Percentiles rank a stretch among this genome's conserved stretches.
These are phyloP conservation scores for Cyclotella baltica DNA, from an alignment of 108 stramenopile species.

Conservation along the genomic window DNA sequence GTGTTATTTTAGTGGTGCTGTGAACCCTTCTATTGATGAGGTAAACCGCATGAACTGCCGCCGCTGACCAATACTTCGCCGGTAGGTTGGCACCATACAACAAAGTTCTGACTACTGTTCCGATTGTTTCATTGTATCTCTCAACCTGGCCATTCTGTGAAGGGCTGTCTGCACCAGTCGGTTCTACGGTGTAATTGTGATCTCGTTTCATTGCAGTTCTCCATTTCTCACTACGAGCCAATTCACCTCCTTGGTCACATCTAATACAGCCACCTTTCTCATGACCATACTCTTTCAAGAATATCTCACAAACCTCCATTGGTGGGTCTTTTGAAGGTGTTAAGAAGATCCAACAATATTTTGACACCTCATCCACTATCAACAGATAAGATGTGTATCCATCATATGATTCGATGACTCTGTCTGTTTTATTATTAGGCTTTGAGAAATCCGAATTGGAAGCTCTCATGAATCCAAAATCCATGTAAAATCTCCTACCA, in stretches of 20 bases:
- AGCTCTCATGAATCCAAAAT: not conserved
- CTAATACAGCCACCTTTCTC: not conserved
- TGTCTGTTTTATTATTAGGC: not conserved
- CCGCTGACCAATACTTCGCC: not conserved
- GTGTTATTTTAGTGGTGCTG: not conserved
- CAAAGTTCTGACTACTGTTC: not conserved
- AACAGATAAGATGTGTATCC: no score
- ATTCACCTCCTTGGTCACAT: not conserved
- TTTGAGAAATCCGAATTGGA: no score
- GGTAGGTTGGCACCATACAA: not conserved
- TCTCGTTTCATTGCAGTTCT: not conserved
- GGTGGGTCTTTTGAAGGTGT: not conserved
- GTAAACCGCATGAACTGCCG: not conserved
- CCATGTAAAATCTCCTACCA: not conserved
- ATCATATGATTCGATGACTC: not conserved
- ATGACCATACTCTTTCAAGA: not conserved
- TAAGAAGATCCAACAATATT: not conserved
- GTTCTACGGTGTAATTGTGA: not conserved
- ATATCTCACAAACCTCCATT: not conserved
- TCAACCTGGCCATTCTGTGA: no score
- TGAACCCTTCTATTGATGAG: not conserved
- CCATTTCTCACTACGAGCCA: not conserved
- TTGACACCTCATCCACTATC: no score
- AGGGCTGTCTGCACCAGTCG: no score
- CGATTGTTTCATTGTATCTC: not conserved